Conservation (phyloP, 2,329 filamentous ascomycete genomes). For the Lasiodiplodia theobromae region DNA sequence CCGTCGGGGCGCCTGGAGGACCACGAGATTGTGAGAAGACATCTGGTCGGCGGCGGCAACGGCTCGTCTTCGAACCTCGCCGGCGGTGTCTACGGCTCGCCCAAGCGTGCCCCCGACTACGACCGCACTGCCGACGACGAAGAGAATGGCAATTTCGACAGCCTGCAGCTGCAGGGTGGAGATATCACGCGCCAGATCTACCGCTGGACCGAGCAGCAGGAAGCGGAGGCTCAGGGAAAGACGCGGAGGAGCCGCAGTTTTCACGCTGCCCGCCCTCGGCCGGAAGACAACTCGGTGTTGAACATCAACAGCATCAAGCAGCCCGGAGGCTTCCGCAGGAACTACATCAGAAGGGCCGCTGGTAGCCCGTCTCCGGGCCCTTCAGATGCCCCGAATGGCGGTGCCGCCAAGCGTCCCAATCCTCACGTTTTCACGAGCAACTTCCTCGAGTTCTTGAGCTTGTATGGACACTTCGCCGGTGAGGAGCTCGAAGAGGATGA, state of each 20-base stretch:
- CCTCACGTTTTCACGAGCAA: conserved; percentile 82
- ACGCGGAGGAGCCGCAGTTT: conserved; percentile 88
- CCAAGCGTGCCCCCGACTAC: conserved; percentile 39
- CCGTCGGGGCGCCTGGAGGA: conserved; percentile 72
- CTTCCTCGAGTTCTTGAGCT: conserved; percentile 92
- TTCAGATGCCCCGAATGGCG: conserved; percentile 49
- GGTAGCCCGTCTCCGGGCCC: conserved; percentile 65
- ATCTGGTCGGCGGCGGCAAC: conserved; percentile 75
- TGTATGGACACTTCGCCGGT: conserved; percentile 97
- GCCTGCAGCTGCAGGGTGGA: conserved; percentile 88
- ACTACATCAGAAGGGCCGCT: conserved; percentile 82
- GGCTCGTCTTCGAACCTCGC: conserved; percentile 44
- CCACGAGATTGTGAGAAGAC: conserved; percentile 87
- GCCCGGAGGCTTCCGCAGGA: conserved; percentile 90
- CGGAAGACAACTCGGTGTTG: conserved; percentile 74
- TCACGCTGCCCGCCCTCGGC: conserved; percentile 75
- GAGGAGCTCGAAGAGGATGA: conserved; percentile 97
- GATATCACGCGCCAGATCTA: conserved; percentile 96
- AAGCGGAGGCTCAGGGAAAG: conserved; percentile 68
- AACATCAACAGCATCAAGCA: conserved; percentile 92
- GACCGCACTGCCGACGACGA: conserved; percentile 65
- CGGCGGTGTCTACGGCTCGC: conserved; percentile 43
- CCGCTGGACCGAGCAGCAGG: conserved; percentile 91
- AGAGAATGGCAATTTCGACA: conserved; percentile 75
- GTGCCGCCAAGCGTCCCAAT: conserved; percentile 37